These are phyloP conservation scores for Phytopythium oedochilum DNA, from an alignment of 352 stramenopile species.

Conservation along the genomic window DNA sequence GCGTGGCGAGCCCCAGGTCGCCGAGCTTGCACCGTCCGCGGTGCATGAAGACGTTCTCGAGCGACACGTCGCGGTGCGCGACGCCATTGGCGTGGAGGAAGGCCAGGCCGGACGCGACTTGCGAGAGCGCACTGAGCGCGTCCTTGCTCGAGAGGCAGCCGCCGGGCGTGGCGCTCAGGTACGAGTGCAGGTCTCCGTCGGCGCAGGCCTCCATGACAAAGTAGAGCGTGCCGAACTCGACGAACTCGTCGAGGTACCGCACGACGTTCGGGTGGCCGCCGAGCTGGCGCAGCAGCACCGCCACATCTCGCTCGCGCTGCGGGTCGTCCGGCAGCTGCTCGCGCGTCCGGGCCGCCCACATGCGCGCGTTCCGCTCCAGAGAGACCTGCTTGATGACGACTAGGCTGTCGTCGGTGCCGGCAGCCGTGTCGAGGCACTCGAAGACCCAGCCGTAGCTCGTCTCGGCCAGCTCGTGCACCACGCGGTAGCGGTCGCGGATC, in stretches of 20 bases:
- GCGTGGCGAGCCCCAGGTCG: slow-evolving; percentile 42
- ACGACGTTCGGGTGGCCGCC: slow-evolving; percentile 44
- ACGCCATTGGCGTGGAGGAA: slow-evolving; percentile 28
- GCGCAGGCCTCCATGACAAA: slow-evolving; percentile 39
- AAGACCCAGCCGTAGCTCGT: slow-evolving; percentile 46
- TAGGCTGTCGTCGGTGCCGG: not conserved
- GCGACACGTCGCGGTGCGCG: slow-evolving; percentile 33
- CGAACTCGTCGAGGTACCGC: slow-evolving; percentile 34
- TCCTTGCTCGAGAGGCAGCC: slow-evolving; percentile 18
- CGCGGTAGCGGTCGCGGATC: slow-evolving; percentile 23
- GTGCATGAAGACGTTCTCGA: slow-evolving; percentile 41
- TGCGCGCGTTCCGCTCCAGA: slow-evolving; percentile 22
- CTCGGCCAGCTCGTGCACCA: slow-evolving; percentile 25
- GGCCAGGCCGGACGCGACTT: slow-evolving; percentile 18
- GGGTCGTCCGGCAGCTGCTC: slow-evolving; percentile 29
- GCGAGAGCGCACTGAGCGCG: slow-evolving; percentile 24
- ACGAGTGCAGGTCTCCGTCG: slow-evolving; percentile 32
- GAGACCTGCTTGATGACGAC: slow-evolving; percentile 48
- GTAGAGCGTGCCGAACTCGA: slow-evolving; percentile 31
- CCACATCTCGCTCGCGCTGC: slow-evolving; percentile 34
- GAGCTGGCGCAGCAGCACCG: slow-evolving; percentile 20
- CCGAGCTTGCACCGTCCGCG: slow-evolving; percentile 32
- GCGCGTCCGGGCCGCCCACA: not conserved
- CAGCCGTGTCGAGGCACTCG: slow-evolving; percentile 29
- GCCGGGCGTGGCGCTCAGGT: slow-evolving; percentile 14